Evolutionary conservation across 2,329 filamentous ascomycete species (phyloP).

Genomic region (Alternaria sp.): DNA sequence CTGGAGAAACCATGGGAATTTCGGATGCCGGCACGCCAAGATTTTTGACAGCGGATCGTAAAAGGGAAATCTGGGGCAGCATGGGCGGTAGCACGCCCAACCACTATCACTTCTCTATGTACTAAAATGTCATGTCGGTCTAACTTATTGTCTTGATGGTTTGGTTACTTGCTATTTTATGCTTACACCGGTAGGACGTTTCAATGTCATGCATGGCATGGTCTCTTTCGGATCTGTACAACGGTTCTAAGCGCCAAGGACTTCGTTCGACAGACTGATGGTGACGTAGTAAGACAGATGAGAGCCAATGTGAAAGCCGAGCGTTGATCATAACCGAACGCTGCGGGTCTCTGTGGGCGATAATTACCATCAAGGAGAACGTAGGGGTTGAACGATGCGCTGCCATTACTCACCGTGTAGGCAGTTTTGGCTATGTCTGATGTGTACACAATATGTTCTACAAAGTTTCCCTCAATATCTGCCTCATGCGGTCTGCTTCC

Average conservation of each 20-base stretch:
- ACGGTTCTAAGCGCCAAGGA: background rate
- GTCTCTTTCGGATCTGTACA: background rate
- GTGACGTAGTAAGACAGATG: background rate
- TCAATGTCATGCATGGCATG: background rate
- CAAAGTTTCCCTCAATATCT: conserved; percentile 1
- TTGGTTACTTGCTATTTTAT: background rate
- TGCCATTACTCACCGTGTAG: background rate
- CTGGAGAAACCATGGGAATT: background rate
- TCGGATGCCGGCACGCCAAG: background rate
- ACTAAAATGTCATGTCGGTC: background rate
- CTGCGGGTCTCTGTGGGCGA: background rate
- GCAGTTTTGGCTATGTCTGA: background rate
- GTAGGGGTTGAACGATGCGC: background rate
- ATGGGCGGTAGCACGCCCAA: background rate
- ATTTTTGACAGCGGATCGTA: background rate
- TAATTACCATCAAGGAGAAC: background rate
- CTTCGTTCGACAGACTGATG: background rate
- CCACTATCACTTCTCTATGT: background rate
- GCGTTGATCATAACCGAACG: background rate
- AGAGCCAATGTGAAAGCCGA: background rate
- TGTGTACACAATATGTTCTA: conserved; percentile 7
- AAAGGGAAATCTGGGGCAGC: background rate
- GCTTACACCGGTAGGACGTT: background rate
- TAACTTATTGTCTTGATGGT: background rate
- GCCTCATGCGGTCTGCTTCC: conserved; percentile 27